Percentiles rank a stretch among this genome's conserved stretches.
phyloP scores from a whole-genome alignment of 192 early-diverging fungal genomes.

The Thamnidium elegans region DNA sequence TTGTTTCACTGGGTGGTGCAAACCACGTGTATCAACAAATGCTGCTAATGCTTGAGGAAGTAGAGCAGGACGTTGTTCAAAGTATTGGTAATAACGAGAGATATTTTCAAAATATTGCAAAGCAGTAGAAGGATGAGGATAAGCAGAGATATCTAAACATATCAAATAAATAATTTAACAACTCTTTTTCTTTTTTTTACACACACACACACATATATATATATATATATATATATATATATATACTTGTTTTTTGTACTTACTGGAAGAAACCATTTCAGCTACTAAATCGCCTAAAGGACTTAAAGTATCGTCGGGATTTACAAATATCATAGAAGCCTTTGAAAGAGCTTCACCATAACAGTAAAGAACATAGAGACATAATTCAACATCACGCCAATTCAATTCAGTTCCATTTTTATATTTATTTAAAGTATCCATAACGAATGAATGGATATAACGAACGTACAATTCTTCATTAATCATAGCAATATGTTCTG shows the following conservation, averaged over 20 bases:
- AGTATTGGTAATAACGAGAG: constrained; percentile 68
- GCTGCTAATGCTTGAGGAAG: constrained; percentile 67
- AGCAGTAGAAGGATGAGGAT: constrained; percentile 72
- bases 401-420: constrained; percentile 42
- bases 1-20: constrained; percentile 67
- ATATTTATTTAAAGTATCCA: constrained; percentile 53
- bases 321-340: constrained; percentile 45
- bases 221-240: not conserved
- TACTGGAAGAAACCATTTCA: constrained; percentile 63
- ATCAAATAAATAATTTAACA: not conserved
- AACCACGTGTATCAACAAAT: constrained; percentile 74
- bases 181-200: not conserved
- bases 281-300: constrained; percentile 59
- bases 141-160: constrained; percentile 58
- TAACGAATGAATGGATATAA: constrained; percentile 60
- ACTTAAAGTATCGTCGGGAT: constrained; percentile 36
- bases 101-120: constrained; percentile 75
- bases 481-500: constrained; percentile 74
- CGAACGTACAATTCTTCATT: constrained; percentile 57
- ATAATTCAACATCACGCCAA: constrained; percentile 78
- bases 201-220: not conserved
- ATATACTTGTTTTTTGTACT: constrained; percentile 27
- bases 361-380: constrained; percentile 70
- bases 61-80: constrained; percentile 59
- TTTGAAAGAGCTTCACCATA: constrained; percentile 64